Evolutionary conservation across 306 rosid species (phyloP).

Genomic region (barrel medic (Medicago truncatula)): DNA sequence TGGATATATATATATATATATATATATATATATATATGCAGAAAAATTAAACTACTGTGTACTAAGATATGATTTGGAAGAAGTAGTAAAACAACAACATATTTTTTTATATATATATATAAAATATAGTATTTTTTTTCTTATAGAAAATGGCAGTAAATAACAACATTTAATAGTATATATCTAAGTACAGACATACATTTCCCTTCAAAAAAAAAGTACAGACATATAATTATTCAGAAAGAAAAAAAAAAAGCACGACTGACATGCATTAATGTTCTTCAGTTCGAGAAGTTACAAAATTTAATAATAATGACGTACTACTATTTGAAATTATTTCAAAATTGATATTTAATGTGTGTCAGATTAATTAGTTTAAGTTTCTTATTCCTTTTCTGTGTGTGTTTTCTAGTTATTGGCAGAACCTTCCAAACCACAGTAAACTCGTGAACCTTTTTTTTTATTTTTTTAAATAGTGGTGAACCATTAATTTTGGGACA

Average conservation of each 20-base stretch:
- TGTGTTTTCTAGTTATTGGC: not conserved
- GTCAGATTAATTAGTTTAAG: conserved; percentile 13
- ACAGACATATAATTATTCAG: not conserved
- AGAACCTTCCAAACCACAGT: conserved; percentile 14
- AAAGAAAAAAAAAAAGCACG: not conserved
- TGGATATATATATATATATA: too few species aligned
- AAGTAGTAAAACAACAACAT: too few species aligned
- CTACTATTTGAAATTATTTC: not conserved
- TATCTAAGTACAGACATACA: not conserved
- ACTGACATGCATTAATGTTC: not conserved
- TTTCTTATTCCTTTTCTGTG: not conserved
- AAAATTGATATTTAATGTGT: conserved; percentile 9
- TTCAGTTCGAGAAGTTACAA: not conserved
- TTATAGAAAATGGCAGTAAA: too few species aligned
- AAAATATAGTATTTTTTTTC: too few species aligned
- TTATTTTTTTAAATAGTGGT: not conserved
- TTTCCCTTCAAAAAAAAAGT: too few species aligned
- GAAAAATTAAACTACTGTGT: too few species aligned
- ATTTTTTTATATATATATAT: too few species aligned
- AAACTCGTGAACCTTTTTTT: conserved; percentile 2
- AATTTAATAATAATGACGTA: not conserved
- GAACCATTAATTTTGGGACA: not conserved
- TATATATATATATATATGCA: too few species aligned
- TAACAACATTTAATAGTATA: not conserved
- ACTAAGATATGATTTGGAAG: too few species aligned